Evolutionary conservation across 1,284 basidiomycete genomes (phyloP), one percentile per base, ranked within the genome.

Genomic region (Malassezia arunalokei): DNA sequence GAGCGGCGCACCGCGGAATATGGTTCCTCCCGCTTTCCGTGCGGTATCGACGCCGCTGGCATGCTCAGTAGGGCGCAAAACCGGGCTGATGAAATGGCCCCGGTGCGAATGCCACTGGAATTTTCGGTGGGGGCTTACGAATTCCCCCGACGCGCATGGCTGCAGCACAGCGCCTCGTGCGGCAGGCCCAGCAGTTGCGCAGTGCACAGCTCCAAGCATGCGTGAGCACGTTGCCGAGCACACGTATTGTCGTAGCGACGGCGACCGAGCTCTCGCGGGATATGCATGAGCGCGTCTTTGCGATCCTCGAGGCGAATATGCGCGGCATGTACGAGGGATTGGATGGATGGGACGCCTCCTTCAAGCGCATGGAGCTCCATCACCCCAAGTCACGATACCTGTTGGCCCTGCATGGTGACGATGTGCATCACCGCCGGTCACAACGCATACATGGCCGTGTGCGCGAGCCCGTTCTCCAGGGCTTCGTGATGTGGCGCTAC

Each of bases 401-500:
- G 11, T 32, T 55, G n/a, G 53, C 30, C 7, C n/a, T 49, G 12
- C 15, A 17, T 20, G 29, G 12, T 5, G 12, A 8, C 11, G 43
- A 30, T 20, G n/a, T 30, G 9, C 11, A n/a, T 14, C 40, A 38
- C 31, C 40, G 48, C 14, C 32, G 37, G 31, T 37, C 43, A 29
- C 37, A 37, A 14, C 14, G 30, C 20, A 17, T 40, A 9, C 9
- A 24, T n/a, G 39, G 20, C 9, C 8, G 9, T 12, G 11, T 6
- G 9, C n/a, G 17, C 29, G 30, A 1, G 0, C 33, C 15, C 4
- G 15, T 9, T 3, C 38, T 54, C 6, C 12, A 42, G 2, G 52
- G 53, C 5, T 55, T 43, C 17, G 31, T 47, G 15, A 55, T 55
- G 53, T 55, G 53, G 53, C 53, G 53, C 9, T 55, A 33, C 29